A percentile compares a stretch with the other conserved stretches of the same genome.
Conservation (phyloP, 176 grass and related monocot genomes). For the Aegilops speltoides region DNA sequence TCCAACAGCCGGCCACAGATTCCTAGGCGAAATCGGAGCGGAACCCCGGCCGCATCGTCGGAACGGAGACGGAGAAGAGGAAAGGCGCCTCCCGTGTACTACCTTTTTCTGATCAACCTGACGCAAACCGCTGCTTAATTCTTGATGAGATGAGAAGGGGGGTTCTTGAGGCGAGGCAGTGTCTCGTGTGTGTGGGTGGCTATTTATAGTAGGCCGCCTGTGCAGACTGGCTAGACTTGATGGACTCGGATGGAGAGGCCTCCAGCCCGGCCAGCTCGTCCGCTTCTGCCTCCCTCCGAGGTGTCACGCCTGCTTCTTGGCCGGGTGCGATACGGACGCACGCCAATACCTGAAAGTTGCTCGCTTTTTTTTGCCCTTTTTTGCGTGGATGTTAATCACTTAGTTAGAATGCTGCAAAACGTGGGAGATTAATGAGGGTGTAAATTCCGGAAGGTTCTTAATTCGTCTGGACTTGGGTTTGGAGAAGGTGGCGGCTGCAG, state of each 20-base stretch:
- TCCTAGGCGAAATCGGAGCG: background rate
- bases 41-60: background rate
- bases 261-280: background rate
- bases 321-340: background rate
- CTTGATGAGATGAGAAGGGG: background rate
- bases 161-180: background rate
- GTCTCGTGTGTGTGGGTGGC: background rate
- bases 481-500: background rate
- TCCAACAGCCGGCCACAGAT: background rate
- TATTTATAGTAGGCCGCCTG: background rate
- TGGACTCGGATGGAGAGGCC: background rate
- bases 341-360: background rate
- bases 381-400: no score
- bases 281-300: background rate
- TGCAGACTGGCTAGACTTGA: background rate
- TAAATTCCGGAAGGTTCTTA: background rate
- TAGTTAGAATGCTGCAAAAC: no score
- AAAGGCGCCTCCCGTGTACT: background rate
- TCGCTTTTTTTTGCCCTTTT: no score
- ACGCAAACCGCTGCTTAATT: background rate
- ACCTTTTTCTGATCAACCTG: slow-evolving; percentile 1
- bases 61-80: background rate
- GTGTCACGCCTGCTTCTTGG: background rate
- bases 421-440: background rate
- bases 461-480: background rate